Evolutionary conservation across 192 early-diverging fungal genomes (phyloP).

Genomic region (Diversispora eburnea): DNA sequence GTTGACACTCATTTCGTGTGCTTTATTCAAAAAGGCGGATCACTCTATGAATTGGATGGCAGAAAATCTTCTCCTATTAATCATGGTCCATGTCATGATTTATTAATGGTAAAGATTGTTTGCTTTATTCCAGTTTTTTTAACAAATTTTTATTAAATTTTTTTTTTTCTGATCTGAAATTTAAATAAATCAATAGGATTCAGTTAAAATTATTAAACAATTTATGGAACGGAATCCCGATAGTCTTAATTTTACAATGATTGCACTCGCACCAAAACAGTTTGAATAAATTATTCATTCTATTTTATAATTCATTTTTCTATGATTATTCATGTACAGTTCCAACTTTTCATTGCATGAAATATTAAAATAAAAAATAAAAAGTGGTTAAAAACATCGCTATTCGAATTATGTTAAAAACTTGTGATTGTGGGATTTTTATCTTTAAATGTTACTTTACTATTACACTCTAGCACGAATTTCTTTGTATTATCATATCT

Average conservation of each 20-base stretch:
- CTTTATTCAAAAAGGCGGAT: constrained; percentile 74
- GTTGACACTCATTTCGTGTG: constrained; percentile 84
- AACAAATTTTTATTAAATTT: background rate
- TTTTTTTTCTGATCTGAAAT: constrained; percentile 1
- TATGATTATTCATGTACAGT: too few species aligned
- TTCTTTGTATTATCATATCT: too few species aligned
- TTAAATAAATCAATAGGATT: constrained; percentile 35
- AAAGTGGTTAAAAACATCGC: too few species aligned
- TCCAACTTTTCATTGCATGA: too few species aligned
- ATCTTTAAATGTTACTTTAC: too few species aligned
- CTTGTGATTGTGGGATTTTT: too few species aligned
- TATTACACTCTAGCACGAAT: too few species aligned
- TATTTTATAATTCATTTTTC: too few species aligned
- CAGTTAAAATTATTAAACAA: constrained; percentile 56
- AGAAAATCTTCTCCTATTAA: constrained; percentile 76
- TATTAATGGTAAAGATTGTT: constrained; percentile 48
- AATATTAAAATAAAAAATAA: too few species aligned
- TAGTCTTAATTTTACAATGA: constrained; percentile 60
- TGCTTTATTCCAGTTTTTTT: background rate
- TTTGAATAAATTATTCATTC: too few species aligned
- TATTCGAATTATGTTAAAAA: too few species aligned
- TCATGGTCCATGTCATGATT: constrained; percentile 64
- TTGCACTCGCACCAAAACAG: constrained; percentile 47
- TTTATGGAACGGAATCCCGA: constrained; percentile 69
- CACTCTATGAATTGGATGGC: constrained; percentile 88